Base-by-base conservation (phyloP, 1,284 basidiomycete species). In the Boletus semigastroideus region DNA sequence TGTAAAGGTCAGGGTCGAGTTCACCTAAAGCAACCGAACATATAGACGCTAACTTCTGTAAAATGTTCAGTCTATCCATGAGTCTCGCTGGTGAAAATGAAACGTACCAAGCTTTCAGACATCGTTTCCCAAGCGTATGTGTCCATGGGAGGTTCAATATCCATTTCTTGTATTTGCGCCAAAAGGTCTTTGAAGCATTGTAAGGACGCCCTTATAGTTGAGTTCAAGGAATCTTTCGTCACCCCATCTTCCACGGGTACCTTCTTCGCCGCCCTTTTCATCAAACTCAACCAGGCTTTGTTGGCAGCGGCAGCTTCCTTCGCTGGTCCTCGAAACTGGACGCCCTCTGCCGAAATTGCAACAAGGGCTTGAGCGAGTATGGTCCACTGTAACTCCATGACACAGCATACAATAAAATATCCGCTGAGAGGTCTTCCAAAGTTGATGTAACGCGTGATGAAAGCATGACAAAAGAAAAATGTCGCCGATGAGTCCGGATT, bases 71-170 rank as follows among this genome's bases (percentile, higher is more conserved):
- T 46, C 2, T n/a, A 52, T 36, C 16, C 17, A 37, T 16, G n/a
- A 3, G 16, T 22, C 19, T n/a, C 16, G 6, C 40, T 20, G 17
- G 11, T 3, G 48, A 53, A 37, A 28, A 47, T 8, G 37, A 44
- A 46, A 46, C 63, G 46, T 59, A 86, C 90, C 76, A 93, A 67
- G 57, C 85, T 87, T 65, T 92, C 90, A 9, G 90, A 89, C 81
- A 92, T 86, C 0, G 89, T 91, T 64, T 92, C 89, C 84, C 87
- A 90, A 48, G 87, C 83, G 69, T 92, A 92, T n/a, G 86, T 89
- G 64, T 92, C 90, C 30, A 87, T 63, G 1, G 86, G 79, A 17
- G 87, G 89, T 54, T 89, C 86, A 10, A 76, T 72, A 12, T 91
- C 88, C 83, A 92, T 84, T 55, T 87, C 87, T 60, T 90, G 82